Base-by-base conservation (phyloP, 371 early-diverging fungal species). In the Batrachochytrium dendrobatidis region DNA sequence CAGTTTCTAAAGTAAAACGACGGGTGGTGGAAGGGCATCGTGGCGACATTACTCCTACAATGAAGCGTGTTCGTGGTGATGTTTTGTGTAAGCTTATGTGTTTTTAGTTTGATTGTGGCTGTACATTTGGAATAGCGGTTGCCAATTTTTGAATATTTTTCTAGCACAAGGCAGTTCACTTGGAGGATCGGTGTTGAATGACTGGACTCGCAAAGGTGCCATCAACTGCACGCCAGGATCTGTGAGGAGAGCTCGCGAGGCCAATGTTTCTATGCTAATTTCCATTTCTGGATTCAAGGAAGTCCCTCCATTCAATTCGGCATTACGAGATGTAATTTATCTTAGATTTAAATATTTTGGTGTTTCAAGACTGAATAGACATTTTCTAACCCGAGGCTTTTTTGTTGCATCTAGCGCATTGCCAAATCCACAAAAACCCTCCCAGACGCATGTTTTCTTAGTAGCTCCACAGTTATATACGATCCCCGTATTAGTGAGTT, bases 171-270 rank as follows among this genome's bases (percentile, higher is more conserved):
- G n/a, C n/a, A n/a, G n/a, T n/a, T n/a, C n/a, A n/a, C n/a, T n/a
- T n/a, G n/a, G n/a, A n/a, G n/a, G n/a, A n/a, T n/a, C n/a, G n/a
- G n/a, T n/a, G n/a, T n/a, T n/a, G n/a, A n/a, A n/a, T n/a, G n/a
- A n/a, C n/a, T n/a, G n/a, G n/a, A n/a, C n/a, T n/a, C n/a, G n/a
- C n/a, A 12, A 12, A 39, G 39, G 39, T n/a, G 39, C 12, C 39
- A 39, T 39, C 39, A 39, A 39, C n/a, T n/a, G n/a, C n/a, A n/a
- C 39, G 39, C 39, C 39, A n/a, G 39, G 39, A n/a, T 39, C 39
- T 12, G 39, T 39, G 39, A 12, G 39, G 15, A 12, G 39, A n/a
- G n/a, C 15, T n/a, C 39, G 39, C 39, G 15, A 39, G 39, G 39
- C 39, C 15, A 39, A 39, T 39, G 39, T n/a, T n/a, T 15, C 12